phyloP scores from a whole-genome alignment of 192 early-diverging fungal genomes.

The Entomortierella beljakovae region DNA sequence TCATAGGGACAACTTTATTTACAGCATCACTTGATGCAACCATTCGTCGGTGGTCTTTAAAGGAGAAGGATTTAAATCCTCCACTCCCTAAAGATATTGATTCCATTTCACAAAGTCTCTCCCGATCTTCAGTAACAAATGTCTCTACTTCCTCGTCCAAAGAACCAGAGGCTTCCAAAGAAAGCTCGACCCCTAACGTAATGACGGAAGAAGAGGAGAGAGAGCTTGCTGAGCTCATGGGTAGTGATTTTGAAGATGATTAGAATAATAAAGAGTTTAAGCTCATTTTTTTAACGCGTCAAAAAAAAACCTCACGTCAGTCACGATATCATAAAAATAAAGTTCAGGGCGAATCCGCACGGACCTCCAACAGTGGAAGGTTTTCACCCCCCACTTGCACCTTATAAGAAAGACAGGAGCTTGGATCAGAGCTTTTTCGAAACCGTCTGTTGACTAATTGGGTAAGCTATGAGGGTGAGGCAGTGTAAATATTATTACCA shows the following conservation, averaged over 20 bases:
- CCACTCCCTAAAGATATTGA: constrained; percentile 14
- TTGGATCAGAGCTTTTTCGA: no score
- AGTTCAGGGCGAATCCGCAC: no score
- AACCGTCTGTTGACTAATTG: no score
- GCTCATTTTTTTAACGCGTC: no score
- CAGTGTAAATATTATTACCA: no score
- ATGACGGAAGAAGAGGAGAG: constrained; percentile 93
- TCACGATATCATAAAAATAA: no score
- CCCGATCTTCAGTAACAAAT: constrained; percentile 3
- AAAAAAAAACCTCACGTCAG: no score
- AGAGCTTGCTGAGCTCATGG: constrained; percentile 90
- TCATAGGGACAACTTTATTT: constrained; percentile 73
- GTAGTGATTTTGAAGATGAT: constrained; percentile 63
- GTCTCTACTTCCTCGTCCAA: not conserved
- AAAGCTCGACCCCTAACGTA: constrained; percentile 17
- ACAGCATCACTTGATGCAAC: constrained; percentile 89
- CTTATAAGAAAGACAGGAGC: no score
- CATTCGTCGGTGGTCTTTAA: constrained; percentile 79
- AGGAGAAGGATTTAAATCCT: constrained; percentile 17
- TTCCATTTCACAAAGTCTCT: constrained; percentile 10
- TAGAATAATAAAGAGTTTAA: not conserved
- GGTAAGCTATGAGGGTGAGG: no score
- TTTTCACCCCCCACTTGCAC: no score
- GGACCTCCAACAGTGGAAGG: no score
- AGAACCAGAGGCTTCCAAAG: not conserved